Evolutionary conservation across 768 basidiomycete species (phyloP), one percentile per base, ranked within the genome.

Genomic region (Zangia roseola): DNA sequence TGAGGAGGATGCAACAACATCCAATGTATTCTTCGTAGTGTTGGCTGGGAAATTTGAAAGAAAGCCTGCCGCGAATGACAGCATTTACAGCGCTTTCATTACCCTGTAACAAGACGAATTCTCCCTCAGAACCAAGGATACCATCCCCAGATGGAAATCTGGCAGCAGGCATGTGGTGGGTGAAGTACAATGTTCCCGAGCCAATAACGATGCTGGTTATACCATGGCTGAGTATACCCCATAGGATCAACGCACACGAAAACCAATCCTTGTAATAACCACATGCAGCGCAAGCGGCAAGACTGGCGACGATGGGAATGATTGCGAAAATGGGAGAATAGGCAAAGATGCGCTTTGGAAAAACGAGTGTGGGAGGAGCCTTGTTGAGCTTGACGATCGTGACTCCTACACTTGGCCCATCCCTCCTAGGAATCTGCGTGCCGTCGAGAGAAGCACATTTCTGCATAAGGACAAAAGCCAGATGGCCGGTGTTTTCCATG

Each of bases 141-240:
- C 70, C 70, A 39, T 71, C 67, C 2, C 67, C 69, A 26, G 53
- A 33, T 16, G 67, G 69, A 1, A 55, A 54, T 33, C 56, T 56
- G 4, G 47, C 43, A 4, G 69, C 53, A 1, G 67, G 58, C 0
- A 52, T 44, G 0, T 64, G 65, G 35, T 64, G 67, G 8, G n/a
- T 44, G 52, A 69, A 64, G 2, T 46, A 23, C 40, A 71, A 54
- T 5, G 49, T 49, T 24, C 67, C 69, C 3, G 65, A 69, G 17
- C 70, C 69, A n/a, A 70, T 65, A n/a, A 64, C 57, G 20, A 62
- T 47, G 31, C 67, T 69, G 36, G 69, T 52, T 12, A 70, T 45
- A 7, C 70, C 69, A 23, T 51, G 65, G 17, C 61, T 50, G 37
- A 71, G 0, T 28, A 65, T 63, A 4, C 70, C 70, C 37, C 69